These are phyloP conservation scores for Erodium trifolium DNA, from an alignment of 441 rosid genomes.

Conservation along the genomic window DNA sequence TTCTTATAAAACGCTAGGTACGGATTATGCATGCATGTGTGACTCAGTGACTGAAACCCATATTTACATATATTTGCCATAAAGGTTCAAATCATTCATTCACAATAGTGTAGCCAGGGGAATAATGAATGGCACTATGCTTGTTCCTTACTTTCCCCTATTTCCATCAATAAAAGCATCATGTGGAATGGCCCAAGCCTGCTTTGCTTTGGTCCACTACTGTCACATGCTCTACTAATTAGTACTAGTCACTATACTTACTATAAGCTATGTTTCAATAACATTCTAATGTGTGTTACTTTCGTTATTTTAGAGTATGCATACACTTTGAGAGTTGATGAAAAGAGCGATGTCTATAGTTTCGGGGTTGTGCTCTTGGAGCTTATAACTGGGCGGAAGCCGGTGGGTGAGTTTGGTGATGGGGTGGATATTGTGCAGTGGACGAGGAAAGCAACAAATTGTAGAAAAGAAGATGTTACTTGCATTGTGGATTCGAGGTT, in stretches of 20 bases:
- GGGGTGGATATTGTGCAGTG: constrained; percentile 47
- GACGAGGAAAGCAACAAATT: constrained; percentile 24
- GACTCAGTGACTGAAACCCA: background rate
- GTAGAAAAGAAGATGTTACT: constrained; percentile 26
- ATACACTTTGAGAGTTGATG: constrained; percentile 39
- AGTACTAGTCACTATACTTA: background rate
- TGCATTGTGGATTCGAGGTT: constrained; percentile 24
- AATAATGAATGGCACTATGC: constrained; percentile 7
- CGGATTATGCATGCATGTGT: background rate
- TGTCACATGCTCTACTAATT: background rate
- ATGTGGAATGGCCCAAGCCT: constrained; percentile 8
- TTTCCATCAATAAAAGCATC: constrained; percentile 3
- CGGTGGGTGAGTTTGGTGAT: constrained; percentile 38
- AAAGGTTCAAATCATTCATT: constrained; percentile 3
- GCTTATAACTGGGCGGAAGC: constrained; percentile 34
- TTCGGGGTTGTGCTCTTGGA: constrained; percentile 41
- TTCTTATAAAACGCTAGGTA: background rate
- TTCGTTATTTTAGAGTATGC: constrained; percentile 19
- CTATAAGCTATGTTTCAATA: background rate
- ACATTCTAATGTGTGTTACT: background rate
- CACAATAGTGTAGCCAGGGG: background rate
- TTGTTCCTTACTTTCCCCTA: constrained; percentile 5
- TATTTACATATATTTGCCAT: background rate
- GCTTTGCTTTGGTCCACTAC: constrained; percentile 5
- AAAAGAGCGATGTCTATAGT: constrained; percentile 46